Percentiles rank a stretch among this genome's conserved stretches.
Conservation (phyloP, 345 rosid species). For the Citrus sinensis region DVS_A1.0 CM039167.1:8448501-8449000, state of each 20-base stretch:
- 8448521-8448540: neutral
- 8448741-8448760: no score
- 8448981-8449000: neutral
- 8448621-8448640: no score
- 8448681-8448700: no score
- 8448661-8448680: no score
- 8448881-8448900: neutral
- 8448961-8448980: neutral
- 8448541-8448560: no score
- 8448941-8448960: neutral
- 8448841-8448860: neutral
- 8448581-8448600: no score
- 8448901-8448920: neutral
- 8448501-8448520: neutral
- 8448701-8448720: no score
- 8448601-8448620: no score
- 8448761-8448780: neutral
- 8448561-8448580: no score
- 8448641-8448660: no score
- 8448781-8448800: neutral
- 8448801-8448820: neutral
- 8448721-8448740: no score
- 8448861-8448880: neutral
- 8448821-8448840: neutral
- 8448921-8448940: neutral